Evolutionary conservation across 2,329 filamentous ascomycete genomes (phyloP), one percentile per base, ranked within the genome.

Genomic region (Alternaria sp.): DNA sequence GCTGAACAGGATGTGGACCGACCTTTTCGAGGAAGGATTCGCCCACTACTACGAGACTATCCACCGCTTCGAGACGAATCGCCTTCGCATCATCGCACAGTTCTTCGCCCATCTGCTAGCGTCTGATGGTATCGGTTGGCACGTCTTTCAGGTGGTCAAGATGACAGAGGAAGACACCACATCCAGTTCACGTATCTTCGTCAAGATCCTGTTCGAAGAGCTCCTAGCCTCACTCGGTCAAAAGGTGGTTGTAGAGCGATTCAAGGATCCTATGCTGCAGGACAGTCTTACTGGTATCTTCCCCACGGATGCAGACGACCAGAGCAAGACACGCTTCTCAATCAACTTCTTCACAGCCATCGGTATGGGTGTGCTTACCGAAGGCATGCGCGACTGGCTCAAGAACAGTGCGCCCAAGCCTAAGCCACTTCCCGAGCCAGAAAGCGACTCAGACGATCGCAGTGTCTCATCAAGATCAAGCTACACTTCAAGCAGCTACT

Each of bases 341-440:
- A 97, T 99, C 89, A 99, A 99, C 81, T 99, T 97, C 85, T 98
- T 99, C 79, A 99, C 95, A 10, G 95, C 93, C 73, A 97, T 99
- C 72, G 93, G 94, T 60, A 96, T 99, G 92, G 95, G 95, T 76
- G 89, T 88, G 25, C 85, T 99, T 63, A 99, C 95, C 2, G 95
- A 99, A 76, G 92, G 93, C 68, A 97, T 97, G 93, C 90, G 95
- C 78, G 92, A 96, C 73, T 89, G 90, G 75, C 85, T 99, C 58
- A 91, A 94, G 77, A 97, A 93, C 74, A 71, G 63, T 36, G 88
- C 96, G 80, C 94, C 94, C 12, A 95, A 96, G 76, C 93, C 94
- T 3, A 86, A 91, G 2, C 88, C 92, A 6, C 62, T 78, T 3
- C 77, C 75, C 5, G 74, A 73, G 54, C 70, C 74, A 22, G 77